Evolutionary conservation across 257 asterid genomes (phyloP).

Genomic region (Solanum habrochaites): DNA sequence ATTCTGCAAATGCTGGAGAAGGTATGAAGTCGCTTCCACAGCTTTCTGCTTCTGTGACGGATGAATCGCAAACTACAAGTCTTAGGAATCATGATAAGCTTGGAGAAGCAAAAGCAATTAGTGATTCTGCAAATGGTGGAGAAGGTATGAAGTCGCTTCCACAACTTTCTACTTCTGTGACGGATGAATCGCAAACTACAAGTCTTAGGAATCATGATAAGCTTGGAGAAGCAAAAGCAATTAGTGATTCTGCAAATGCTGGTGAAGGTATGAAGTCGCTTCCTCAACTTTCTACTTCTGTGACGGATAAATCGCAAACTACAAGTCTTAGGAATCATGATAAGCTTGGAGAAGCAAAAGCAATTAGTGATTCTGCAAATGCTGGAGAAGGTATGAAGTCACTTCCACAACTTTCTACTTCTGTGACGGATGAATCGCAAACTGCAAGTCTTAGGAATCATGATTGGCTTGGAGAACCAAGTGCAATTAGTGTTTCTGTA

Average conservation of each 20-base stretch:
- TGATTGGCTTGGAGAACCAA: background rate
- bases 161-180: constrained; percentile 5
- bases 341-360: no score
- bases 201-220: background rate
- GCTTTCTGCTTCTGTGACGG: constrained; percentile 9
- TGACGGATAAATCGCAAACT: no score
- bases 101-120: no score
- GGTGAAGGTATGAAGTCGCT: no score
- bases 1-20: constrained; percentile 19
- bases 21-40: constrained; percentile 1
- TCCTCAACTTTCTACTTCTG: no score
- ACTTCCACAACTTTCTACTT: background rate
- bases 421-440: constrained; percentile 4
- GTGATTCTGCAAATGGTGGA: constrained; percentile 3
- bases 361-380: background rate
- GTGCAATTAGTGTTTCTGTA: background rate
- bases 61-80: background rate
- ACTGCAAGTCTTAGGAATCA: background rate
- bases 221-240: no score
- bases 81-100: background rate
- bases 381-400: constrained; percentile 16
- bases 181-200: background rate
- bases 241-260: no score
- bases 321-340: no score
- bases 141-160: constrained; percentile 11